These are phyloP conservation scores for Naganishia cerealis DNA, from an alignment of 1,284 basidiomycete species.

Conservation along the genomic window DNA sequence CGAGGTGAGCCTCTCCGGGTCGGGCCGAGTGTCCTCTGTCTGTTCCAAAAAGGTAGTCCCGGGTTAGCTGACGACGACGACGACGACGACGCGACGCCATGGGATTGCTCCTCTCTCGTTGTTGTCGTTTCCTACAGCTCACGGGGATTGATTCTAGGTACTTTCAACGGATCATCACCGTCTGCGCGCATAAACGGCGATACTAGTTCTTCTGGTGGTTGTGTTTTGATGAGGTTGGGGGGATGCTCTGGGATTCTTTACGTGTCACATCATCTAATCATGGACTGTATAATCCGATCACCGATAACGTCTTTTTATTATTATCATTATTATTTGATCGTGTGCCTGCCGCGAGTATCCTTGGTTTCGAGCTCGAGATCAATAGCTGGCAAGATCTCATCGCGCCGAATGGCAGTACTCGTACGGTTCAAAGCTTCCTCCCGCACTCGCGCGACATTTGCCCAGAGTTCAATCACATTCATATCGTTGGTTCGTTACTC, in stretches of 20 bases:
- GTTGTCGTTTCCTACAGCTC: slow-evolving; percentile 36
- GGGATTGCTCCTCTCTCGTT: too few relatives aligned
- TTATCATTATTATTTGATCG: too few relatives aligned
- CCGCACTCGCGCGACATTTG: too few relatives aligned
- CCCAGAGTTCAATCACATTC: neutral
- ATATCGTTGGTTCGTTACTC: neutral
- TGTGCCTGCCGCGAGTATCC: too few relatives aligned
- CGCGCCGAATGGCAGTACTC: neutral
- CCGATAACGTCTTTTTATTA: neutral
- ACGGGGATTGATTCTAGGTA: slow-evolving; percentile 38
- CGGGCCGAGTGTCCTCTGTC: too few relatives aligned
- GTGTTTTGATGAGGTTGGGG: neutral
- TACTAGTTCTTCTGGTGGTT: slow-evolving; percentile 12
- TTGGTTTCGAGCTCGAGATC: neutral
- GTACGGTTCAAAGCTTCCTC: too few relatives aligned
- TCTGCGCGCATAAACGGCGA: slow-evolving; percentile 45
- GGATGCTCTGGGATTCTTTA: neutral
- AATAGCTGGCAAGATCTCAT: neutral
- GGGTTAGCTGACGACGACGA: too few relatives aligned
- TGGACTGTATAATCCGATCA: neutral
- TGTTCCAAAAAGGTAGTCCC: too few relatives aligned
- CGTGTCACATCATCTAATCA: neutral
- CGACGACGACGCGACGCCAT: too few relatives aligned
- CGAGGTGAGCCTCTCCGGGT: slow-evolving; percentile 42
- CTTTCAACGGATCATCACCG: slow-evolving; percentile 46